Evolutionary conservation across 164 flowering plant species (phyloP), one percentile per base, ranked within the genome.

Genomic region (Liquidambar formosana): DNA sequence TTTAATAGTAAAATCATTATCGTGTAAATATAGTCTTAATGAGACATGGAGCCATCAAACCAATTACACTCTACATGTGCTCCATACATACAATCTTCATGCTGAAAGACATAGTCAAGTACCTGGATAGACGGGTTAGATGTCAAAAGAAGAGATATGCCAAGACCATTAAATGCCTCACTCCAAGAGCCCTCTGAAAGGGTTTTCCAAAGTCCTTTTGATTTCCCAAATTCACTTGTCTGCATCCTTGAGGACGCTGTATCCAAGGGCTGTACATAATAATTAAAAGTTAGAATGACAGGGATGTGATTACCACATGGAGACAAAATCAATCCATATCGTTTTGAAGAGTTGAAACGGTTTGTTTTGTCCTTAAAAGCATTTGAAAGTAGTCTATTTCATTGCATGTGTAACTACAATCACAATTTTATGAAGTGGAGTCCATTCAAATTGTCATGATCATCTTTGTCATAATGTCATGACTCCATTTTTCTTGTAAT

Each of bases 111-210:
- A 52, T 27, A n/a, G 45, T 15, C 12, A 70, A 61, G 25, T 80
- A 91, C 97, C 93, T 93, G 98, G 54, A 93, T 93, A 56, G 98
- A 75, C 46, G 98, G 98, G 77, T 93, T 93, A 58, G 90, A 72
- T 11, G 97, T 91, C 72, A 93, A 81, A 54, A 93, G 88, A 73
- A 93, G 91, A 64, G 96, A 91, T 58, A 93, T 88, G 74, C 91
- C 96, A 63, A 93, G 85, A 66, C 96, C 97, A 68, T 88, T 91
- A 80, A 88, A 93, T 54, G 87, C 90, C 73, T 86, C 87, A 21
- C 77, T 79, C 91, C 92, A 91, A n/a, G 75, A 78, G 38, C 91
- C 82, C 79, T 86, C 87, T 3, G 92, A 71, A 67, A 93, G 87
- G 10, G 88, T 91, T 72, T 82, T 76, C 91, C 84, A 86, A 22